Evolutionary conservation across 2,329 filamentous ascomycete species (phyloP).

Genomic region (Fusarium piperis): DNA sequence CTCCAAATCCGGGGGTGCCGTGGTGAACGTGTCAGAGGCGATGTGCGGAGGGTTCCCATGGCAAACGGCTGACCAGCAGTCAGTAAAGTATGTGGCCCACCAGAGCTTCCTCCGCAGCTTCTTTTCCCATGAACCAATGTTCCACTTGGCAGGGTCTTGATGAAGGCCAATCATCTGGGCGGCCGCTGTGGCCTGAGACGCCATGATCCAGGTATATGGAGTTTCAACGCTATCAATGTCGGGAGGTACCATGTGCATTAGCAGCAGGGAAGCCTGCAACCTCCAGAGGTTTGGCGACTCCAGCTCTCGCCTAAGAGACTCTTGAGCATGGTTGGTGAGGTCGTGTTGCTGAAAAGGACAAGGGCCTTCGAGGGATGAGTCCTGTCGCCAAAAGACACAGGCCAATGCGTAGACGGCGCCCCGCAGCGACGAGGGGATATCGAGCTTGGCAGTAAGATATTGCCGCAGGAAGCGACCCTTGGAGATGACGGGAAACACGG

Average conservation of each 20-base stretch:
- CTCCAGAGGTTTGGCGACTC: constrained; percentile 58
- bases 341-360: constrained; percentile 54
- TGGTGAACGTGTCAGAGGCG: constrained; percentile 52
- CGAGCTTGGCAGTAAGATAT: constrained; percentile 50
- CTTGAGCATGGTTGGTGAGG: constrained; percentile 53
- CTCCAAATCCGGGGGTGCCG: constrained; percentile 50
- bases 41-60: constrained; percentile 60
- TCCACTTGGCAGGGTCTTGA: constrained; percentile 54
- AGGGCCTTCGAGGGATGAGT: constrained; percentile 42
- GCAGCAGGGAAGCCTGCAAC: constrained; percentile 57
- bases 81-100: constrained; percentile 55
- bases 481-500: constrained; percentile 55
- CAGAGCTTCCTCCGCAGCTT: constrained; percentile 55
- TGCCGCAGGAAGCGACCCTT: constrained; percentile 55
- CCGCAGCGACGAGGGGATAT: constrained; percentile 55
- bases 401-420: constrained; percentile 57
- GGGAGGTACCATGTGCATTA: constrained; percentile 57
- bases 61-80: constrained; percentile 57
- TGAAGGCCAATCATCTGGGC: constrained; percentile 59
- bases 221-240: constrained; percentile 58
- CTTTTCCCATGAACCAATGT: constrained; percentile 54
- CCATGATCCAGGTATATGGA: constrained; percentile 55
- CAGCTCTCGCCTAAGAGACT: constrained; percentile 55
- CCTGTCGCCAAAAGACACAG: constrained; percentile 53
- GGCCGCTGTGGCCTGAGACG: constrained; percentile 54